Base-by-base conservation (phyloP, 495 filamentous ascomycete genomes). In the Symbiotaphrina buchneri region DNA sequence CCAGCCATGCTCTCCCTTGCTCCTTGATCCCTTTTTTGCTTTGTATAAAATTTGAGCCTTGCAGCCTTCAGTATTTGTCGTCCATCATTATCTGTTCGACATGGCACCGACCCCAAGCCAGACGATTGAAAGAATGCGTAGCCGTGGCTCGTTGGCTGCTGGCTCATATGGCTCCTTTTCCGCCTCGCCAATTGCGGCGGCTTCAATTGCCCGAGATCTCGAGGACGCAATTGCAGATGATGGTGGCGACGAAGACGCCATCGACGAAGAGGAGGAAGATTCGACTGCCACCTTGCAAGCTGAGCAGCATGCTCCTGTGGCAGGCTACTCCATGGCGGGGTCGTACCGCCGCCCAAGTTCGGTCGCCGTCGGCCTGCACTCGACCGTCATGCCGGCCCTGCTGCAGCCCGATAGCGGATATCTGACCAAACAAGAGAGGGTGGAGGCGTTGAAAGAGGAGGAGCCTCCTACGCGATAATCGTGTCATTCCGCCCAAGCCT, bases 401-500 rank as follows among this genome's bases (percentile, higher is more conserved):
- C 46, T 23, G 2, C 44, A 53, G 1, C 55, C 61, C 3, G 59
- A 63, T 13, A 55, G 65, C 11, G 49, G 49, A 2, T 51, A 51
- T 19, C 45, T 78, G 24, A 67, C 63, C 0, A 64, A 63, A 29
- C 58, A 61, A 18, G 76, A 85, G 34, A 58, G 60, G 10, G 55
- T 66, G 26, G 56, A 64, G 24, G 21, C 21, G 14, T 68, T 65
- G n/a, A 61, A 72, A 13, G 53, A 65, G 16, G 76, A 83, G 29
- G 81, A 68, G 71, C 35, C 51, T 93, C 25, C 47, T 91, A 18
- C 57, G 72, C 30, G 81, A 91, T 41, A 87, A 85, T 42, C 56
- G 74, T 41, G 46, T 87, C 34, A 61, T 82, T 10, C 61, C 68
- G 5, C 65, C 71, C 10, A 72, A 74, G 39, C 64, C 71, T 41